A percentile compares a stretch with the other conserved stretches of the same genome.
These are phyloP conservation scores for Epichloe gansuensis DNA, from an alignment of 2,329 filamentous ascomycete genomes.

Conservation along the genomic window DNA sequence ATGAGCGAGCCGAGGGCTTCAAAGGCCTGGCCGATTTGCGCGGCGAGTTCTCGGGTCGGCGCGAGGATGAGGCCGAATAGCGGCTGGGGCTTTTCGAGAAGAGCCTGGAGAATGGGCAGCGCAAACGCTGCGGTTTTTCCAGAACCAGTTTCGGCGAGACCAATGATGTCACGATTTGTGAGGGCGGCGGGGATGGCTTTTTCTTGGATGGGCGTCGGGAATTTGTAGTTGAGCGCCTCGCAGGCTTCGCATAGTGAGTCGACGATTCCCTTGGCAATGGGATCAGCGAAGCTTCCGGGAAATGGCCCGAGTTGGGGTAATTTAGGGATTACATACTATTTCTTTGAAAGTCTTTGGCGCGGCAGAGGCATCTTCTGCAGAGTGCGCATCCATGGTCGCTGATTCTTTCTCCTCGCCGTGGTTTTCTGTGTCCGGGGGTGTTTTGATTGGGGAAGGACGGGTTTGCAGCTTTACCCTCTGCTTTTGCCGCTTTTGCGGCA, in stretches of 20 bases:
- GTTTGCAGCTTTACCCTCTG: constrained; percentile 6
- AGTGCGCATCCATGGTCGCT: constrained; percentile 20
- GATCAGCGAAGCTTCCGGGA: neutral
- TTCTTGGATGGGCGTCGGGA: constrained; percentile 78
- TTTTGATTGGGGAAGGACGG: neutral
- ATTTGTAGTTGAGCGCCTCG: constrained; percentile 65
- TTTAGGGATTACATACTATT: constrained; percentile 27
- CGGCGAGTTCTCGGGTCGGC: constrained; percentile 84
- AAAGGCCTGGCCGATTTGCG: constrained; percentile 79
- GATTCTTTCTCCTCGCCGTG: constrained; percentile 17
- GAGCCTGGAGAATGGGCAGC: constrained; percentile 77
- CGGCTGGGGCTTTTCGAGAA: constrained; percentile 77
- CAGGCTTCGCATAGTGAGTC: constrained; percentile 86
- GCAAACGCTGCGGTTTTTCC: constrained; percentile 96
- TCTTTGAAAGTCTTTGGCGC: constrained; percentile 52
- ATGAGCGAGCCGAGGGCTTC: constrained; percentile 81
- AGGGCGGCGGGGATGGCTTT: constrained; percentile 74
- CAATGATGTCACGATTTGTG: constrained; percentile 74
- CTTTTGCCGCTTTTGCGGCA: constrained; percentile 10
- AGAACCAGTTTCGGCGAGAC: constrained; percentile 85
- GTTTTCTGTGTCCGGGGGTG: constrained; percentile 5
- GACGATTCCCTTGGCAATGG: constrained; percentile 53
- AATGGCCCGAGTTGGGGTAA: neutral
- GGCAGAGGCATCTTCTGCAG: constrained; percentile 20
- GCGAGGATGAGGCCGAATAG: constrained; percentile 84